Base-by-base conservation (phyloP, 106 monocot genomes). In the Acanthochlamys bracteata region DNA sequence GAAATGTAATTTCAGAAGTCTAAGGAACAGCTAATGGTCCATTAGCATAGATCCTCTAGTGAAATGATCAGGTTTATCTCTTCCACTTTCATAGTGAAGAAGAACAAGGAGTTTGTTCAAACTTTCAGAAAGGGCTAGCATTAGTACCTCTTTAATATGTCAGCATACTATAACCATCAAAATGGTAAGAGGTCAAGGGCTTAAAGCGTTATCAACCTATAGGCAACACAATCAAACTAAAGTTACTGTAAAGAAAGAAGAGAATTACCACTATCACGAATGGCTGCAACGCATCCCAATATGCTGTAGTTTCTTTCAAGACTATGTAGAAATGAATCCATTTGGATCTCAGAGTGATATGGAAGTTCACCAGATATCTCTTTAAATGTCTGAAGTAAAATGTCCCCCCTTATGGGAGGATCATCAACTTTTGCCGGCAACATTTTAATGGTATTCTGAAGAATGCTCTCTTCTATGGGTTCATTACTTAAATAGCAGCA, bases 381-480 rank as follows among this genome's bases (percentile, higher is more conserved):
- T 62, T 74, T 80, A 20, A 96, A 56, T 4, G 72, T 88, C 59
- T 96, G 91, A 60, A 91, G 26, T 39, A 96, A 59, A 65, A 96
- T 88, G 64, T 96, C 91, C 42, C 91, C 91, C 60, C 91, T 83
- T 71, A 88, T 85, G 22, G 61, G 63, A 61, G 96, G 96, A 70
- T 96, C 91, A 13, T 85, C 91, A 22, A 96, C 80, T 63, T 76
- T 82, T 10, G 74, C 69, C 8, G 91, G 96, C 70, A 96, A 79
- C 81, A 91, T 83, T 61, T 86, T 84, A 7, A 59, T 56, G 43
- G 71, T n/a, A 27, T 25, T 52, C 20, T 68, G 75, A 65, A 80
- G 61, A 20, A 82, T 59, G 57, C 62, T 66, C 33, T 83, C 72
- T 15, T 78, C 73, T 55, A 76, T 17, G 20, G 64, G 12, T 42